A percentile compares a stretch with the other conserved stretches of the same genome.
Conservation (phyloP, 2,329 filamentous ascomycete species). For the Cladobotryum mycophilum region DNA sequence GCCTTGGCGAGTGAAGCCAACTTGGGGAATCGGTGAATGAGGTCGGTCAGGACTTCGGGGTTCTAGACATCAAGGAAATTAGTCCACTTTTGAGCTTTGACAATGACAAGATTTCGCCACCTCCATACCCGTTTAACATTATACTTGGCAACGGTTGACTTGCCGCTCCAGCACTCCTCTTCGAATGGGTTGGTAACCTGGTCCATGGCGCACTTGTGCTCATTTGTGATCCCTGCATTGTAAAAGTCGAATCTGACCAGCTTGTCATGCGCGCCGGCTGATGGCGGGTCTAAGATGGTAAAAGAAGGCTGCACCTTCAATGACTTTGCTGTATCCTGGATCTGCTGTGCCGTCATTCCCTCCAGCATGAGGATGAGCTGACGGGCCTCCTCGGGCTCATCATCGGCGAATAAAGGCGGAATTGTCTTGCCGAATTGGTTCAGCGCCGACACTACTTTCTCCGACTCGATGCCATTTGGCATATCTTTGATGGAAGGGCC, state of each 20-base stretch:
- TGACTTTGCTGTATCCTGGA: constrained; percentile 36
- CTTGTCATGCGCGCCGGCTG: constrained; percentile 34
- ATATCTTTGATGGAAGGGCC: constrained; percentile 44
- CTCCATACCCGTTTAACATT: constrained; percentile 36
- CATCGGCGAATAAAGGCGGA: constrained; percentile 42
- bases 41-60: constrained; percentile 34
- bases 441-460: constrained; percentile 50
- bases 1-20: constrained; percentile 40
- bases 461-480: constrained; percentile 31
- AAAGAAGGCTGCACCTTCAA: constrained; percentile 40
- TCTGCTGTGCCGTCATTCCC: constrained; percentile 44
- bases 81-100: not conserved
- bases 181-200: constrained; percentile 38
- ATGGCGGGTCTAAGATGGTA: constrained; percentile 40
- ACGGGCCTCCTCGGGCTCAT: constrained; percentile 27
- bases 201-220: constrained; percentile 32
- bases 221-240: constrained; percentile 29
- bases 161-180: constrained; percentile 38
- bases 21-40: constrained; percentile 39
- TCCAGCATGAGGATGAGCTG: constrained; percentile 58
- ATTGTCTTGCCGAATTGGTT: constrained; percentile 53
- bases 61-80: constrained; percentile 24
- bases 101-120: not conserved
- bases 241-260: constrained; percentile 38
- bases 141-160: constrained; percentile 38